phyloP scores from a whole-genome alignment of 169 alveolate genomes.

The Blepharisma undulans region DNA sequence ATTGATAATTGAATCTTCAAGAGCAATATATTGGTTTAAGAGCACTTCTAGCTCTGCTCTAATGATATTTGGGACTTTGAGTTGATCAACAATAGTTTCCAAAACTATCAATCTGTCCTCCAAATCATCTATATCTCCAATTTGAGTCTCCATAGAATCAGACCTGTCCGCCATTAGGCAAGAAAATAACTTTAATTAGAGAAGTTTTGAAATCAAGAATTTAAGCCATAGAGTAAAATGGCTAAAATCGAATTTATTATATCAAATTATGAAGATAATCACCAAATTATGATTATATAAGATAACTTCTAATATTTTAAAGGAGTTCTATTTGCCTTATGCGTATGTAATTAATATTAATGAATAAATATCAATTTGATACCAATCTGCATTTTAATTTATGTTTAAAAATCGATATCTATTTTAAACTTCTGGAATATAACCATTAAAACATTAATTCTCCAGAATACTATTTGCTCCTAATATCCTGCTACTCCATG shows the following conservation, averaged over 20 bases:
- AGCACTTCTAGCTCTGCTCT: neutral
- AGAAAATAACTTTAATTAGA: neutral
- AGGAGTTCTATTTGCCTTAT: too few species aligned
- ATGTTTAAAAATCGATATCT: neutral
- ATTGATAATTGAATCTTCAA: neutral
- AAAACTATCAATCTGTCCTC: neutral
- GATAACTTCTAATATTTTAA: too few species aligned
- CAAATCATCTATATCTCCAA: slow-evolving; percentile 11
- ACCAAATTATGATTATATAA: too few species aligned
- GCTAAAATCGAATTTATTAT: neutral
- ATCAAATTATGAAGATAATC: too few species aligned
- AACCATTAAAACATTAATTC: neutral
- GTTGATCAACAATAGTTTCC: slow-evolving; percentile 2
- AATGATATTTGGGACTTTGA: neutral
- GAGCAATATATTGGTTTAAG: neutral
- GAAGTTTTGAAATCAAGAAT: neutral
- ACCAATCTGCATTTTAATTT: too few species aligned
- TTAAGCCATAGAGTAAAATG: neutral
- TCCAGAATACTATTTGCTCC: neutral
- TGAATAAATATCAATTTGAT: too few species aligned
- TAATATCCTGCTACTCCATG: neutral
- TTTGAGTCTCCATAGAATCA: neutral
- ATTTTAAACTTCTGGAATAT: too few species aligned
- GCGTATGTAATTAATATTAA: too few species aligned
- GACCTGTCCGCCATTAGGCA: neutral